These are phyloP conservation scores for Thielaviopsis punctulata DNA, from an alignment of 2,329 filamentous ascomycete species.

Conservation along the genomic window DNA sequence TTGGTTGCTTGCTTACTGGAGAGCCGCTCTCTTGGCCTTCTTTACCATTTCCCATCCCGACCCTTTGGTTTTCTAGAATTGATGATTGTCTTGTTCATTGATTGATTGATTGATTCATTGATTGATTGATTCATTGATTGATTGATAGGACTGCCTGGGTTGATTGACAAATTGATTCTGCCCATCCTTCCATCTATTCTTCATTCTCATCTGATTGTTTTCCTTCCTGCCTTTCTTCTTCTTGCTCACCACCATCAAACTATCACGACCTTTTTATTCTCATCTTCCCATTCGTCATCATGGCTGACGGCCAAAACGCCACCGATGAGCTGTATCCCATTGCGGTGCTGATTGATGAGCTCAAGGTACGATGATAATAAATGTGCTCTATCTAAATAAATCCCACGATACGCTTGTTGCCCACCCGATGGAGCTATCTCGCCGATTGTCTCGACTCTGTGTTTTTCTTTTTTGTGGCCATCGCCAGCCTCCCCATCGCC, in stretches of 20 bases:
- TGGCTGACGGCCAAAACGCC: constrained; percentile 78
- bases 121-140: background rate
- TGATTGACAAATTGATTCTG: background rate
- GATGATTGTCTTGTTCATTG: background rate
- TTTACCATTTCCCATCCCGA: background rate
- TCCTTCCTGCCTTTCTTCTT: background rate
- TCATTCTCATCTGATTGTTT: background rate
- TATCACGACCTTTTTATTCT: constrained; percentile 1
- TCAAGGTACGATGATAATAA: constrained; percentile 55
- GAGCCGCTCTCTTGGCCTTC: background rate
- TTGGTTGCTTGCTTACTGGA: background rate
- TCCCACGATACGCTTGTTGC: background rate
- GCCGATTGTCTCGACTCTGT: background rate
- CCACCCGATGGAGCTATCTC: background rate
- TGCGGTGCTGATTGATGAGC: constrained; percentile 97
- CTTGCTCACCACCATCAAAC: background rate
- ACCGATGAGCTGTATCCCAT: constrained; percentile 99
- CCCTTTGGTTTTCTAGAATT: background rate
- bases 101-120: background rate
- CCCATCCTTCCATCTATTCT: background rate
- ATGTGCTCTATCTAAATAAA: constrained; percentile 15
- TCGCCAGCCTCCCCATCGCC: background rate
- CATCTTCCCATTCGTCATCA: constrained; percentile 29
- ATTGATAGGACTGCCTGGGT: background rate
- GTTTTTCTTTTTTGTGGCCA: background rate